Evolutionary conservation across 169 alveolate genomes (phyloP).

Genomic region (Plasmodium inui): DNA sequence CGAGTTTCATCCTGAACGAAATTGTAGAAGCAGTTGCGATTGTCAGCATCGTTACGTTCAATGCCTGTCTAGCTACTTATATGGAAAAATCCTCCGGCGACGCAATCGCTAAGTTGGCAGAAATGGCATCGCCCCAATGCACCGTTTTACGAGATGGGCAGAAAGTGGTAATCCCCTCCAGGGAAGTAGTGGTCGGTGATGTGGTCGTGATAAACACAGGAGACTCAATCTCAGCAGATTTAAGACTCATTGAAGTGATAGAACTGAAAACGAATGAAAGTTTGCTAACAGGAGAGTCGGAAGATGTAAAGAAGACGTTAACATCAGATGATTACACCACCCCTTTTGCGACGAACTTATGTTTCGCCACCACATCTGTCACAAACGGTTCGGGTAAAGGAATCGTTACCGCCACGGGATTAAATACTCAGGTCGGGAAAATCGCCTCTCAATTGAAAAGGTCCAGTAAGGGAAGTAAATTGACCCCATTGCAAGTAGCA

Average conservation of each 20-base stretch:
- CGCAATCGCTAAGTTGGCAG: constrained; percentile 93
- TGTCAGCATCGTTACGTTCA: constrained; percentile 88
- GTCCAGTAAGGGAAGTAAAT: constrained; percentile 82
- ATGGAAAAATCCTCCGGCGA: constrained; percentile 92
- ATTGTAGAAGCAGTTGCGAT: constrained; percentile 93
- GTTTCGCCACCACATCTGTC: constrained; percentile 94
- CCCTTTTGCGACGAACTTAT: constrained; percentile 91
- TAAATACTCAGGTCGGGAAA: constrained; percentile 95
- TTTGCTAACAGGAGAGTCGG: constrained; percentile 95
- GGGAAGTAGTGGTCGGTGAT: constrained; percentile 95
- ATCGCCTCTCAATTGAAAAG: constrained; percentile 93
- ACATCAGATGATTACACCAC: constrained; percentile 83
- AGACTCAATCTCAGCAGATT: constrained; percentile 95
- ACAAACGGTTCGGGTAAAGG: constrained; percentile 94
- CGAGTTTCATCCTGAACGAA: constrained; percentile 87
- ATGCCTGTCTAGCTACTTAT: constrained; percentile 93
- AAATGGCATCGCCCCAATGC: constrained; percentile 92
- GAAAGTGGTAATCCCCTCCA: constrained; percentile 85
- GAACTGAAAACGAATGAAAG: constrained; percentile 95
- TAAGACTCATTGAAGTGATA: constrained; percentile 90
- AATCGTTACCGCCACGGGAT: constrained; percentile 93
- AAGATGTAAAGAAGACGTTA: constrained; percentile 88
- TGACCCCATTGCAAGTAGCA: constrained; percentile 96
- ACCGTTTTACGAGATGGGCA: constrained; percentile 89
- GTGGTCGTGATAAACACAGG: constrained; percentile 92